Conservation (phyloP, 345 rosid genomes). For the Moricandia arvensis region DNA sequence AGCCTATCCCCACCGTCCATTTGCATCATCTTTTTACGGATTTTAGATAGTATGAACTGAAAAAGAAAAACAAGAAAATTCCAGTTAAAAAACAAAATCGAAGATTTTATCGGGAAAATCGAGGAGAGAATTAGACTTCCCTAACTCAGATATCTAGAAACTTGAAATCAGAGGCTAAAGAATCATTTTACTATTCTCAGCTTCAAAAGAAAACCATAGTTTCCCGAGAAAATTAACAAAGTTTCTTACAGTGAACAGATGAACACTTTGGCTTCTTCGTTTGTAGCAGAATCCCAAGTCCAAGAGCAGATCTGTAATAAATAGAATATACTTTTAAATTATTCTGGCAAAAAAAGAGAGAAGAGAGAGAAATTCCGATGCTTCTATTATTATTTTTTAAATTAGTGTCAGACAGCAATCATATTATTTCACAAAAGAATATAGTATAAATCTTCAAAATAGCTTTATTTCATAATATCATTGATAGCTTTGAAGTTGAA, state of each 20-base stretch:
- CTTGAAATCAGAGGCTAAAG: neutral
- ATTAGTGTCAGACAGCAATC: slow-evolving; percentile 20
- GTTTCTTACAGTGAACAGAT: slow-evolving; percentile 6
- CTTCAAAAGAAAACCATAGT: slow-evolving; percentile 9
- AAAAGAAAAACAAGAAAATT: neutral
- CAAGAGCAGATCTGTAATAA: slow-evolving; percentile 33
- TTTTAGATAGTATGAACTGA: neutral
- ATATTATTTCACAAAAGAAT: slow-evolving; percentile 10
- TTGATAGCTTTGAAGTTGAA: slow-evolving; percentile 14
- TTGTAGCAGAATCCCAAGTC: slow-evolving; percentile 27
- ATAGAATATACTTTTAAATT: slow-evolving; percentile 20
- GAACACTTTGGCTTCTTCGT: slow-evolving; percentile 6
- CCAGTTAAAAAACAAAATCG: neutral
- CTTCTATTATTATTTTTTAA: neutral
- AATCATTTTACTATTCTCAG: neutral
- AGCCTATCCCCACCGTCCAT: slow-evolving; percentile 39
- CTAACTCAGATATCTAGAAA: slow-evolving; percentile 11
- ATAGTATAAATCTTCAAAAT: neutral
- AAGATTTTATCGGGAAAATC: slow-evolving; percentile 11
- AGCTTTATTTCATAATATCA: slow-evolving; percentile 6
- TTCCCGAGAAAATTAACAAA: neutral
- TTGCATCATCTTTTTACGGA: slow-evolving; percentile 23
- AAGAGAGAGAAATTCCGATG: slow-evolving; percentile 15
- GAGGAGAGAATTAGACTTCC: slow-evolving; percentile 6
- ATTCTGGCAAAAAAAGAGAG: slow-evolving; percentile 12